A percentile compares a stretch with the other conserved stretches of the same genome.
These are phyloP conservation scores for Taphrina pruni DNA, from an alignment of 1,139 yeast genomes.

Conservation along the genomic window DNA sequence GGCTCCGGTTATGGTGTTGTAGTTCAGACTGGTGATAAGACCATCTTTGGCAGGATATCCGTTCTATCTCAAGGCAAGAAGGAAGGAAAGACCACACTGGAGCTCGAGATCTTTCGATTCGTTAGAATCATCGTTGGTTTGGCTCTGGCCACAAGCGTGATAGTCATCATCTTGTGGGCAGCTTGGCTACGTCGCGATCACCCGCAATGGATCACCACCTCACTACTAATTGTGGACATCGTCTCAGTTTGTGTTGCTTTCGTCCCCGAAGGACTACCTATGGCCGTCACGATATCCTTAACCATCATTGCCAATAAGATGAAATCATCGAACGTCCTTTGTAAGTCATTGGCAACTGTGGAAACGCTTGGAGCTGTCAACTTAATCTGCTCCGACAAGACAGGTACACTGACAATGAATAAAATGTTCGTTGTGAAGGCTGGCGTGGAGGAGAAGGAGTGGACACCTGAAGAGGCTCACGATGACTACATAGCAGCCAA, in stretches of 20 bases:
- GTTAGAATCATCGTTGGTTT: conserved; percentile 55
- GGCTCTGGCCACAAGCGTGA: conserved; percentile 55
- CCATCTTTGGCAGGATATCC: conserved; percentile 62
- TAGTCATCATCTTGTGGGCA: conserved; percentile 59
- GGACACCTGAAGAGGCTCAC: conserved; percentile 62
- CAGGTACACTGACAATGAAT: conserved; percentile 95
- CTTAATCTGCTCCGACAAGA: conserved; percentile 93
- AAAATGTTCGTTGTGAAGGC: conserved; percentile 64
- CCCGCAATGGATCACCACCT: conserved; percentile 56
- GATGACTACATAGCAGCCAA: conserved; percentile 2
- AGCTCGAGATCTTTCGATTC: conserved; percentile 58
- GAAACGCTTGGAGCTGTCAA: conserved; percentile 99
- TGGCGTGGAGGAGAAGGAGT: conserved; percentile 71
- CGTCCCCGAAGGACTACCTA: conserved; percentile 63
- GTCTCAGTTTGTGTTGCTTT: conserved; percentile 59
- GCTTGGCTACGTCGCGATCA: conserved; percentile 56
- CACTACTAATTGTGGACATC: conserved; percentile 54
- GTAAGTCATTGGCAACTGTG: conserved; percentile 87
- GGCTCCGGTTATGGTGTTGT: conserved; percentile 61
- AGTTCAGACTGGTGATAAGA: conserved; percentile 57
- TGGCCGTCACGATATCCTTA: conserved; percentile 63
- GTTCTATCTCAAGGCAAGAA: conserved; percentile 54
- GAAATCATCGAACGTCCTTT: conserved; percentile 95
- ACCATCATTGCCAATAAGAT: conserved; percentile 98
- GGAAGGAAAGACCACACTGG: conserved; percentile 57